A percentile compares a stretch with the other conserved stretches of the same genome.
Evolutionary conservation across 768 basidiomycete genomes (phyloP).

Genomic region (Auriscalpium microsporum): DNA sequence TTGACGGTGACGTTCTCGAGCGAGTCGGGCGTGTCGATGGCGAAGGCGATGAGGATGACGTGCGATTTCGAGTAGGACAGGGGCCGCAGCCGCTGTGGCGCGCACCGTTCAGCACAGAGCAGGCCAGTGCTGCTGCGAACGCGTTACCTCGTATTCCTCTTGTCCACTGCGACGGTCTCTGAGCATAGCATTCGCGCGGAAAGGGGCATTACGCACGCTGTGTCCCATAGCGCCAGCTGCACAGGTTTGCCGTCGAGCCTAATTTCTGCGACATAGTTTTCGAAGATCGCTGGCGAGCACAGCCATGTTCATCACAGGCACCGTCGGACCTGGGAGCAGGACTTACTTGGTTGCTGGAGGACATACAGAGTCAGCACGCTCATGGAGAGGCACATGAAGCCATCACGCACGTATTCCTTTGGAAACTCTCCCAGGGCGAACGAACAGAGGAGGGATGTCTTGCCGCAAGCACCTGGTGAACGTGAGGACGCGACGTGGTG

Average conservation of each 20-base stretch:
- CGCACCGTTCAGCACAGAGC: conserved; percentile 2
- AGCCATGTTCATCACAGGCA: conserved; percentile 2
- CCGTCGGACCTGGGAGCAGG: background rate
- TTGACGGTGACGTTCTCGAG: conserved; percentile 93
- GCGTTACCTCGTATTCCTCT: conserved; percentile 91
- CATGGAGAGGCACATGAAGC: background rate
- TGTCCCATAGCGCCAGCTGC: conserved; percentile 97
- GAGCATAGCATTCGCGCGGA: background rate
- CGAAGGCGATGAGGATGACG: conserved; percentile 95
- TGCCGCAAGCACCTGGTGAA: conserved; percentile 81
- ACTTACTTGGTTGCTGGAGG: conserved; percentile 41
- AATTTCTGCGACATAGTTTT: conserved; percentile 99
- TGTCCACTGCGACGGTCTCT: conserved; percentile 59
- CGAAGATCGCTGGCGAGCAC: conserved; percentile 70
- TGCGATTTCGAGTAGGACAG: conserved; percentile 98
- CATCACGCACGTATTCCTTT: conserved; percentile 78
- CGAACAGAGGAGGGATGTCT: conserved; percentile 84
- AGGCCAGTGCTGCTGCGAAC: background rate
- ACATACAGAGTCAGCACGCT: background rate
- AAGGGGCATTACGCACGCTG: conserved; percentile 65
- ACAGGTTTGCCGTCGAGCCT: conserved; percentile 95
- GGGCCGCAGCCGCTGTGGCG: conserved; percentile 76
- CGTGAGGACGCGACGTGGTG: conserved; percentile 7
- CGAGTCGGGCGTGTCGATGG: conserved; percentile 93
- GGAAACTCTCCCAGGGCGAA: conserved; percentile 94